Evolutionary conservation across 495 filamentous ascomycete species (phyloP).

Genomic region (Aspergillus nanangensis): DNA sequence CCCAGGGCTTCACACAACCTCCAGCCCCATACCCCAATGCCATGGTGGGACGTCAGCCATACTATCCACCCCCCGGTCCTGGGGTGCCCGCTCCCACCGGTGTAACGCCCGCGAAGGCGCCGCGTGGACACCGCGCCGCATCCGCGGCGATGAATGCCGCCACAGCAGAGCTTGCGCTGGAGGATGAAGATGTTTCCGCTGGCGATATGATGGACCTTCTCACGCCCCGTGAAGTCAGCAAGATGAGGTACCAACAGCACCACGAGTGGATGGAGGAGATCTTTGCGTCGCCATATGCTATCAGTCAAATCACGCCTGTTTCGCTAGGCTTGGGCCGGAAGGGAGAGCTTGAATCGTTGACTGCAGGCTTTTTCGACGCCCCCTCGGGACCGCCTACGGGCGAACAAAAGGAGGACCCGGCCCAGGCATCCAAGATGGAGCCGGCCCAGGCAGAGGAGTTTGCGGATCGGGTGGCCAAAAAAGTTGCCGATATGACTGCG

Average conservation of each 20-base stretch:
- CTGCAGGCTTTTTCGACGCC: conserved; percentile 72
- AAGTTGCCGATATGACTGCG: conserved; percentile 58
- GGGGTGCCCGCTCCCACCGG: conserved; percentile 23
- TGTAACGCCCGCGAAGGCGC: conserved; percentile 26
- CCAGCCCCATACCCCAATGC: conserved; percentile 26
- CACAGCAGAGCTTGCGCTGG: conserved; percentile 53
- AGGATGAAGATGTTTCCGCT: conserved; percentile 82
- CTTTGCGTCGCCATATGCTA: conserved; percentile 79
- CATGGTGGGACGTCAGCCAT: conserved; percentile 31
- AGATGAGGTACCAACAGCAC: conserved; percentile 82
- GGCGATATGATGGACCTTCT: conserved; percentile 86
- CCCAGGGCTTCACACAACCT: conserved; percentile 33
- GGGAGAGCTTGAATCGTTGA: conserved; percentile 77
- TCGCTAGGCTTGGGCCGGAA: conserved; percentile 84
- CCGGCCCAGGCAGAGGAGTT: conserved; percentile 70
- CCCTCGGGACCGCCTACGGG: conserved; percentile 30
- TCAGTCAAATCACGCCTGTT: conserved; percentile 76
- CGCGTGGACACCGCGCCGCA: conserved; percentile 34
- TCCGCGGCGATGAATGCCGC: conserved; percentile 31
- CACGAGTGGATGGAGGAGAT: conserved; percentile 99
- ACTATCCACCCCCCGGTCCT: conserved; percentile 32
- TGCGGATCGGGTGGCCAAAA: conserved; percentile 62
- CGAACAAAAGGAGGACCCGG: conserved; percentile 40
- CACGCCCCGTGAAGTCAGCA: conserved; percentile 81
- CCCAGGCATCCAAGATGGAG: conserved; percentile 58